phyloP scores from a whole-genome alignment of 495 filamentous ascomycete species.

The Sabuloglossum arenarium region DNA sequence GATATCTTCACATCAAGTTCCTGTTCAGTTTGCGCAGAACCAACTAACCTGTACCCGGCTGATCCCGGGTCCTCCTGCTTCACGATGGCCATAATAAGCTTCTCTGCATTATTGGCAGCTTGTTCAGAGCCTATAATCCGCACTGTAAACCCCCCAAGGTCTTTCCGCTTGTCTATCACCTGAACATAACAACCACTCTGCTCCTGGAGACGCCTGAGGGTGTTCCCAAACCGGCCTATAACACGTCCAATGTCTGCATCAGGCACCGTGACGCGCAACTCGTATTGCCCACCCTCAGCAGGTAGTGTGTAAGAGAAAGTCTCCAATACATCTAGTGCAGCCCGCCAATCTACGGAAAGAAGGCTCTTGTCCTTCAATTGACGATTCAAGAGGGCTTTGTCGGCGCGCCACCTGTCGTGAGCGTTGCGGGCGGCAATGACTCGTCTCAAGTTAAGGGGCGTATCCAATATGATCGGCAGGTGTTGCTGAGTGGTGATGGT shows the following conservation, averaged over 20 bases:
- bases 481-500: neutral
- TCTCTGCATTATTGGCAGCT: neutral
- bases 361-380: neutral
- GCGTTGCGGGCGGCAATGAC: neutral
- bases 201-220: neutral
- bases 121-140: neutral
- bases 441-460: neutral
- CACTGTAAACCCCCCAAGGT: neutral
- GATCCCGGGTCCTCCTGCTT: neutral
- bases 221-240: neutral
- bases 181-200: neutral
- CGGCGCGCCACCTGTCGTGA: neutral
- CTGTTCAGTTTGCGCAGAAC: neutral
- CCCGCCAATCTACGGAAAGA: slow-evolving; percentile 1
- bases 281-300: neutral
- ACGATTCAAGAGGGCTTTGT: neutral
- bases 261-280: neutral
- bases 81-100: neutral
- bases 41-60: neutral
- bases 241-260: neutral
- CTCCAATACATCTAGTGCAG: neutral
- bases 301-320: neutral
- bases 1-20: neutral
- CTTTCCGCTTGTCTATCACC: neutral
- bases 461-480: neutral